Evolutionary conservation across 371 early-diverging fungal species (phyloP), one percentile per base, ranked within the genome.

Genomic region (Sporodiniella umbellata): DNA sequence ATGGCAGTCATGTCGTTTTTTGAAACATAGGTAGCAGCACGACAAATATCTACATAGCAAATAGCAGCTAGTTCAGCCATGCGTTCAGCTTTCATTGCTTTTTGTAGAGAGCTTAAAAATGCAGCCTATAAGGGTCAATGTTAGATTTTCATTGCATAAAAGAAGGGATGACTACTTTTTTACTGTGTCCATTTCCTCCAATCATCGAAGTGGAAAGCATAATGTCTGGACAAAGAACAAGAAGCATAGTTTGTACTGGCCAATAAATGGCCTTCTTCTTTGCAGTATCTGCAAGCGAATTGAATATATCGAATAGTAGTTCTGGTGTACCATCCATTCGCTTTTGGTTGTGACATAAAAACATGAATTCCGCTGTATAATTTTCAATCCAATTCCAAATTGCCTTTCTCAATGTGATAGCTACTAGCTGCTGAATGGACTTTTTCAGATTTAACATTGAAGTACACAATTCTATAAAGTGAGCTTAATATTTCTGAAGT

Each of bases 331-430:
- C 90, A 44, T 87, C 88, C 38, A 88, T 56, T 5, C 85, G 76
- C 31, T 71, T 75, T 48, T 81, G 80, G 1, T 58, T 62, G 30
- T 75, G 72, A 55, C 80, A 85, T 5, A 90, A 61, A 5, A 59
- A 54, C 14, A 78, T 68, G 53, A 89, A 90, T 53, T 90, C 89
- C 8, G 75, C 58, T 0, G 89, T 87, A 51, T 83, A 87, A 1
- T 79, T 75, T 53, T 88, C 88, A 33, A 92, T 90, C 90, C 90
- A 92, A 56, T 86, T 87, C 90, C 90, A 92, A 48, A 92, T 89
- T 4, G 86, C 80, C 15, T 80, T 78, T 46, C 87, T 78, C 14
- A 89, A 66, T 21, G 82, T 76, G 3, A 80, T 70, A 2, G 87
- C 84, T 54, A 85, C 68, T 8, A 73, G 60, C 8, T 78, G 68